Conservation (phyloP, 2,329 filamentous ascomycete species). For the Aspergillus jensenii region DNA sequence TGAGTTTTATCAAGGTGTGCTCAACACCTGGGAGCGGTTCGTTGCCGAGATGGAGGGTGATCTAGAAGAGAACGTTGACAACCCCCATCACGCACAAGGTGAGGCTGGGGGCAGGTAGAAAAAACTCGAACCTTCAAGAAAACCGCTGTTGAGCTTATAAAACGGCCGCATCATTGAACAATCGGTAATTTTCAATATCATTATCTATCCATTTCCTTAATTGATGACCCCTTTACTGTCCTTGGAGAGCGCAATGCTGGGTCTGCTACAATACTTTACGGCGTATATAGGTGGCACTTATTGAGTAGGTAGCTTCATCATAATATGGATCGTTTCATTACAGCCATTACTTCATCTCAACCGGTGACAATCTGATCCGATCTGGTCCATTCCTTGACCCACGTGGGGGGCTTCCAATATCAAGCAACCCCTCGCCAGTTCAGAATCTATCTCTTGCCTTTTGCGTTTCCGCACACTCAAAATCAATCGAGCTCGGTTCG, state of each 20-base stretch:
- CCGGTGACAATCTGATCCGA: background rate
- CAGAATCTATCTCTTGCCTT: conserved; percentile 13
- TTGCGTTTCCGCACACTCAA: conserved; percentile 28
- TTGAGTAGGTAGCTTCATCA: background rate
- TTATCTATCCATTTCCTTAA: background rate
- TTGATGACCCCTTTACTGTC: background rate
- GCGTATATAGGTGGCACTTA: conserved; percentile 2
- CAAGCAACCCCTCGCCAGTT: background rate
- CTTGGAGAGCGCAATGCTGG: conserved; percentile 1
- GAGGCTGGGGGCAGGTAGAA: background rate
- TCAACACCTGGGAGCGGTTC: conserved; percentile 85
- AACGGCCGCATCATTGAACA: background rate
- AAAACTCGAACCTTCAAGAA: background rate
- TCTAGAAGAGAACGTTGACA: conserved; percentile 23
- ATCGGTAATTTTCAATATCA: background rate
- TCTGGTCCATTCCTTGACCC: background rate
- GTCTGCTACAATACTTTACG: conserved; percentile 2
- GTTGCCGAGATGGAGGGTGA: conserved; percentile 82
- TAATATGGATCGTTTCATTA: background rate
- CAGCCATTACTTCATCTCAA: background rate
- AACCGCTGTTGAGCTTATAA: background rate
- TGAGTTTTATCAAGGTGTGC: conserved; percentile 77
- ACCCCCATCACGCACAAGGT: background rate
- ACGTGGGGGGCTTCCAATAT: too few species aligned
- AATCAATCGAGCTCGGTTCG: conserved; percentile 27